Evolutionary conservation across 192 early-diverging fungal species (phyloP).

Genomic region (Backusella australiensis): DNA sequence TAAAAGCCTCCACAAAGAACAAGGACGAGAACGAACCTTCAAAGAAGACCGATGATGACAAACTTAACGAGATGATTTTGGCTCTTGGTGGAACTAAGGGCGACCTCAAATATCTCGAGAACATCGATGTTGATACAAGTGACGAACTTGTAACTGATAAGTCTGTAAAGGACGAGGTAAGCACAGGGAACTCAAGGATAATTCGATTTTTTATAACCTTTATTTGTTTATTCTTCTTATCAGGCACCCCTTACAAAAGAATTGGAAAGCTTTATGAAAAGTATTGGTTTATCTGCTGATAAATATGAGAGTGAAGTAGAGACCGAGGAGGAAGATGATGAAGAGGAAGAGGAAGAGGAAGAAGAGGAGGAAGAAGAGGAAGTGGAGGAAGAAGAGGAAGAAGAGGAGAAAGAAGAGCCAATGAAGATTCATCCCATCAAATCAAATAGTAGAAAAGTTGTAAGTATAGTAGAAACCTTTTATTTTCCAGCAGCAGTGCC

Average conservation of each 20-base stretch:
- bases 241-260: slow-evolving; percentile 29
- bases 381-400: slow-evolving; percentile 12
- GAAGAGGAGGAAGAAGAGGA: slow-evolving; percentile 21
- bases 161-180: slow-evolving; percentile 4
- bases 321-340: slow-evolving; percentile 23
- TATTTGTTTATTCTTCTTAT: not conserved
- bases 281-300: slow-evolving; percentile 23
- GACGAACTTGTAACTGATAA: slow-evolving; percentile 25
- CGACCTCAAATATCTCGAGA: slow-evolving; percentile 33
- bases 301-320: slow-evolving; percentile 15
- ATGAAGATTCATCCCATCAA: slow-evolving; percentile 6
- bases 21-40: not conserved
- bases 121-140: slow-evolving; percentile 23
- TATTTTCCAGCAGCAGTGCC: not conserved
- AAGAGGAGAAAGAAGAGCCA: slow-evolving; percentile 6
- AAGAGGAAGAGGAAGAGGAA: slow-evolving; percentile 17
- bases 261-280: slow-evolving; percentile 31
- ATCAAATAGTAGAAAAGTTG: not conserved
- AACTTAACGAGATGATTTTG: slow-evolving; percentile 28
- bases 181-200: not conserved
- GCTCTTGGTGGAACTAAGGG: slow-evolving; percentile 36
- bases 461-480: not conserved
- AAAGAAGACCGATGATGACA: slow-evolving; percentile 2
- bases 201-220: not conserved
- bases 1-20: not conserved